These are phyloP conservation scores for Aureobasidium mangrovei DNA, from an alignment of 2,329 filamentous ascomycete genomes.

Conservation along the genomic window DNA sequence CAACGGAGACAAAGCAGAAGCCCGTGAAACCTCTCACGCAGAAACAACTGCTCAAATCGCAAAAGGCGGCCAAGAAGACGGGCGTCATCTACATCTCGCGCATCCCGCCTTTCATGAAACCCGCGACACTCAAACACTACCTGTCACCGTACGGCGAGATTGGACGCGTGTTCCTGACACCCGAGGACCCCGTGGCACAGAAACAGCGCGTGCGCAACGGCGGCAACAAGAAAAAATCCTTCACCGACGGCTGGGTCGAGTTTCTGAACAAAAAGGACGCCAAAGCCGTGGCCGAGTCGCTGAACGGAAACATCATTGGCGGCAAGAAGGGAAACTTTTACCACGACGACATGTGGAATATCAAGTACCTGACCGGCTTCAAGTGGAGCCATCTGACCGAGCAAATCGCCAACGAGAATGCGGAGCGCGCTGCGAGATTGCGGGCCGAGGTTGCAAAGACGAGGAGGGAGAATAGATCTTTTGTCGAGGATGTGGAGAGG, in stretches of 20 bases:
- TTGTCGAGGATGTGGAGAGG: constrained; percentile 68
- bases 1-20: constrained; percentile 23
- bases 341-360: constrained; percentile 78
- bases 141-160: constrained; percentile 62
- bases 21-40: constrained; percentile 41
- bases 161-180: constrained; percentile 64
- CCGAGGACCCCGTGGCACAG: constrained; percentile 61
- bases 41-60: constrained; percentile 58
- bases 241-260: constrained; percentile 80
- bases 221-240: constrained; percentile 77
- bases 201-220: constrained; percentile 59
- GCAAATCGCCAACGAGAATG: constrained; percentile 73
- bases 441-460: constrained; percentile 68
- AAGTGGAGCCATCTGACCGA: constrained; percentile 68
- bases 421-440: constrained; percentile 66
- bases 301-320: constrained; percentile 71
- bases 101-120: constrained; percentile 83
- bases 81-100: constrained; percentile 78
- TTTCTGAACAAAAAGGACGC: constrained; percentile 68
- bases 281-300: constrained; percentile 62
- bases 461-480: constrained; percentile 71
- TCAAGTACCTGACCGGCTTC: constrained; percentile 73
- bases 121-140: constrained; percentile 64
- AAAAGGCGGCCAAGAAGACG: constrained; percentile 59
- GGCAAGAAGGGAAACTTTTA: constrained; percentile 80